Base-by-base conservation (phyloP, 768 basidiomycete genomes). In the Boletus speciosus region DNA sequence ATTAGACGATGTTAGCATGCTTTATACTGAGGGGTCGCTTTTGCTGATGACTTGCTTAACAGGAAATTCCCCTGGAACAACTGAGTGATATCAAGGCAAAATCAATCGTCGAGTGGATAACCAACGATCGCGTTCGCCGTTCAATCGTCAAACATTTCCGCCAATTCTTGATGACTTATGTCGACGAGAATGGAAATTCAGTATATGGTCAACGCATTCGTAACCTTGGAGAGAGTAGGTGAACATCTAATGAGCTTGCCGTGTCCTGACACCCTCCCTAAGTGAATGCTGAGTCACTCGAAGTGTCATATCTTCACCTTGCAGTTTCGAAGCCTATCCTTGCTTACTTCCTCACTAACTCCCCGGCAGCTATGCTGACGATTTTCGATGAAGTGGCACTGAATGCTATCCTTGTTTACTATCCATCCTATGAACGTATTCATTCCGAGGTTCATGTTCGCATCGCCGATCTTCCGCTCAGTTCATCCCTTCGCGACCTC, bases 371-470 rank as follows among this genome's bases (percentile, higher is more conserved):
- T 4, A 96, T 98, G 90, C 83, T 99, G 39, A 78, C 83, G 49
- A 90, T 98, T 51, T 96, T 99, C 61, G 97, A 98, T 71, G 87
- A 92, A 66, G 93, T 98, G 49, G 97, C 97, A 0, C 79, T 98
- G 36, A 86, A 88, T 57, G 93, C 90, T 35, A 97, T 98, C 64
- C 83, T 98, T 15, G 86, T 98, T 51, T 97, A 92, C 72, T 99
- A 95, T 71, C 94, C 97, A 6, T 81, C 87, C 25, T 99, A 99
- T 75, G 90, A 92, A 62, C 93, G 93, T 38, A 99, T 99, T 61
- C 97, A 98, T 69, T 88, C 91, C 15, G 97, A 99, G 69, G 90
- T 99, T 35, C 97, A 99, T 73, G 95, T 98, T 61, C 90, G 97
- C 53, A 91, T 98, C 63, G 86, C 93, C 50, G 93, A 98, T 67